Conservation (phyloP, 805 yeast species). For the Candida stauntonica region DNA sequence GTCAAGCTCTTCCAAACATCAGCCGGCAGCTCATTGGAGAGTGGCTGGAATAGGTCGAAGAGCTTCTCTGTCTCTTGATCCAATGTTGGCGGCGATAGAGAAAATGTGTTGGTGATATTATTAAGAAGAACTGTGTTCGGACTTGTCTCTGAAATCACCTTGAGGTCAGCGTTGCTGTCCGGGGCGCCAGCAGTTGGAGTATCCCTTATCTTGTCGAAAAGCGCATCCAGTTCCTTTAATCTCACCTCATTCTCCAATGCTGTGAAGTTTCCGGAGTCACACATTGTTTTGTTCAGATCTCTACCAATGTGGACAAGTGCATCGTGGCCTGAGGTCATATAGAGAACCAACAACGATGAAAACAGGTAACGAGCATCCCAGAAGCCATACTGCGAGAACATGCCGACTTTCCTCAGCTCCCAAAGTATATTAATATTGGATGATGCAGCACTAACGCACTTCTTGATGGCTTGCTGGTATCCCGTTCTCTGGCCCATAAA, state of each 20-base stretch:
- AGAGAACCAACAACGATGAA: conserved; percentile 31
- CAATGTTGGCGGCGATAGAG: conserved; percentile 9
- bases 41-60: conserved; percentile 16
- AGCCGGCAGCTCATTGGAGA: conserved; percentile 17
- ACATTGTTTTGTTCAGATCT: conserved; percentile 25
- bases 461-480: conserved; percentile 26
- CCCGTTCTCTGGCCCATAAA: conserved; percentile 30
- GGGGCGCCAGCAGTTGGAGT: conserved; percentile 1
- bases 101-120: conserved; percentile 21
- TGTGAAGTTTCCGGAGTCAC: conserved; percentile 29
- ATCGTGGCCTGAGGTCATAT: conserved; percentile 24
- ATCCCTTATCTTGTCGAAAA: conserved; percentile 17
- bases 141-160: conserved; percentile 9
- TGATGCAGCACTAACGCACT: conserved; percentile 30
- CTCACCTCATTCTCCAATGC: conserved; percentile 30
- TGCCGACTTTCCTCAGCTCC: conserved; percentile 26
- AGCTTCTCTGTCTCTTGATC: conserved; percentile 4
- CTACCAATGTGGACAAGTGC: conserved; percentile 23
- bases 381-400: conserved; percentile 35
- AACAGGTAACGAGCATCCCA: conserved; percentile 38
- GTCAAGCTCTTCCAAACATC: conserved; percentile 24
- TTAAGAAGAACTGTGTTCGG: conserved; percentile 19
- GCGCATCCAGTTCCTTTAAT: conserved; percentile 24
- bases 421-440: conserved; percentile 29
- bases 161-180: neutral